Conservation (phyloP, 805 yeast genomes). For the Lachancea dasiensis region DNA sequence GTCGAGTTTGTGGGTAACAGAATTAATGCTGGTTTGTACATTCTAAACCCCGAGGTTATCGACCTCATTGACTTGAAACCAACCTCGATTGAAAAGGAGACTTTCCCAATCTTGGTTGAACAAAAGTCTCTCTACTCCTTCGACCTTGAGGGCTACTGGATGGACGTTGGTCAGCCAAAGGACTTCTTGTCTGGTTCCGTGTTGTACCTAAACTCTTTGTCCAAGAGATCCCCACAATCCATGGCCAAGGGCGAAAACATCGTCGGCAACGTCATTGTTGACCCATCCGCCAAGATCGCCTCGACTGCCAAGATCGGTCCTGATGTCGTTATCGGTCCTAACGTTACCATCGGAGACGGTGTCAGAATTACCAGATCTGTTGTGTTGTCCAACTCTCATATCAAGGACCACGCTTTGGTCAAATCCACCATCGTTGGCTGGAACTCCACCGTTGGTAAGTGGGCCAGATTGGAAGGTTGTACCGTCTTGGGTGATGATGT, state of each 20-base stretch:
- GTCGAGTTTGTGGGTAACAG: constrained; percentile 99
- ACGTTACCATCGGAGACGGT: constrained; percentile 94
- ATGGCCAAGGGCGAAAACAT: constrained; percentile 68
- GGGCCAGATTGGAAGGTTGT: constrained; percentile 98
- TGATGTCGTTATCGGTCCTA: constrained; percentile 95
- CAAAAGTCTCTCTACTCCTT: constrained; percentile 84
- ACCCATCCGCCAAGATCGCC: constrained; percentile 91
- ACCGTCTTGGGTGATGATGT: constrained; percentile 99
- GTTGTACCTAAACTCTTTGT: constrained; percentile 78
- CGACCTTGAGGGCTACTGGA: constrained; percentile 99
- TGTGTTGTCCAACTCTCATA: constrained; percentile 79
- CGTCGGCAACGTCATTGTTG: constrained; percentile 87
- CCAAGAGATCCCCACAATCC: constrained; percentile 69
- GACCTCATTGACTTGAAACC: constrained; percentile 97
- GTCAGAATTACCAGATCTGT: constrained; percentile 97
- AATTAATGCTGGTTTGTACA: constrained; percentile 98
- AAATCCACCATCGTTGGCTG: constrained; percentile 98
- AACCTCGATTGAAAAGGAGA: constrained; percentile 98
- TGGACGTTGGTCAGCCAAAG: constrained; percentile 99
- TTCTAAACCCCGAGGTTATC: constrained; percentile 94
- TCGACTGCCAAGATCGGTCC: constrained; percentile 96
- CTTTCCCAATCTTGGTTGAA: constrained; percentile 95
- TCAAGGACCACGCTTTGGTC: constrained; percentile 97
- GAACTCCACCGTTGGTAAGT: constrained; percentile 96
- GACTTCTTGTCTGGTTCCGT: constrained; percentile 96